Evolutionary conservation across 1,139 yeast genomes (phyloP).

Genomic region (Pichiaceae sp.): DNA sequence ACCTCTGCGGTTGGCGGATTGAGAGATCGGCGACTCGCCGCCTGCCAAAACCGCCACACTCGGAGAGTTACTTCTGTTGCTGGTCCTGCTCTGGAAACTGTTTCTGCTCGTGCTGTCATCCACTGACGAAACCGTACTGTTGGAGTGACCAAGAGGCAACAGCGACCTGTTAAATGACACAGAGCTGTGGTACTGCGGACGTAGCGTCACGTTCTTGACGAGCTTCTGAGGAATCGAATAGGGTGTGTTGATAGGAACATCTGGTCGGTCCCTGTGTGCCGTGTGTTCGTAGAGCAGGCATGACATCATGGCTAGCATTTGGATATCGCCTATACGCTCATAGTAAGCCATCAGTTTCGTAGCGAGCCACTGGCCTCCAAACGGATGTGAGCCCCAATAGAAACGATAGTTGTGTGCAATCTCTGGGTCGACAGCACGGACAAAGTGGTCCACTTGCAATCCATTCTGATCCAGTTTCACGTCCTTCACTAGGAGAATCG

Average conservation of each 20-base stretch:
- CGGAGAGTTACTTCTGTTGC: not conserved
- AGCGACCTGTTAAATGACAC: conserved; percentile 11
- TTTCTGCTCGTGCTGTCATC: not conserved
- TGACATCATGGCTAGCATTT: conserved; percentile 85
- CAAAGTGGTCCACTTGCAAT: not conserved
- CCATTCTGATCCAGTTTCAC: conserved; percentile 13
- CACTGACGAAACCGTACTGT: conserved; percentile 2
- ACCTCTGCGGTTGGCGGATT: conserved; percentile 1
- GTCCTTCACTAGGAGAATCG: conserved; percentile 29
- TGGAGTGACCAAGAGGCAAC: conserved; percentile 4
- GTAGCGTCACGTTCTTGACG: conserved; percentile 6
- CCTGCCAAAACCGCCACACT: not conserved
- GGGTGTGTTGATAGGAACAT: conserved; percentile 42
- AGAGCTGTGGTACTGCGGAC: conserved; percentile 12
- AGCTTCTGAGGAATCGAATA: conserved; percentile 23
- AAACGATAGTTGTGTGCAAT: conserved; percentile 20
- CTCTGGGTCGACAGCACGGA: not conserved
- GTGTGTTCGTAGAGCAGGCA: conserved; percentile 51
- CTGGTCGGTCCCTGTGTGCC: conserved; percentile 16
- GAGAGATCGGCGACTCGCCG: not conserved
- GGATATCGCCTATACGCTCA: conserved; percentile 59
- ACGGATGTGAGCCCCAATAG: conserved; percentile 78
- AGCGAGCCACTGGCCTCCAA: conserved; percentile 72
- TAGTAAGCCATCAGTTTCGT: conserved; percentile 57
- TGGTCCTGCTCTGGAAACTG: not conserved